phyloP scores from a whole-genome alignment of 2,329 filamentous ascomycete species.

The Gliomastix tumulicola region DNA sequence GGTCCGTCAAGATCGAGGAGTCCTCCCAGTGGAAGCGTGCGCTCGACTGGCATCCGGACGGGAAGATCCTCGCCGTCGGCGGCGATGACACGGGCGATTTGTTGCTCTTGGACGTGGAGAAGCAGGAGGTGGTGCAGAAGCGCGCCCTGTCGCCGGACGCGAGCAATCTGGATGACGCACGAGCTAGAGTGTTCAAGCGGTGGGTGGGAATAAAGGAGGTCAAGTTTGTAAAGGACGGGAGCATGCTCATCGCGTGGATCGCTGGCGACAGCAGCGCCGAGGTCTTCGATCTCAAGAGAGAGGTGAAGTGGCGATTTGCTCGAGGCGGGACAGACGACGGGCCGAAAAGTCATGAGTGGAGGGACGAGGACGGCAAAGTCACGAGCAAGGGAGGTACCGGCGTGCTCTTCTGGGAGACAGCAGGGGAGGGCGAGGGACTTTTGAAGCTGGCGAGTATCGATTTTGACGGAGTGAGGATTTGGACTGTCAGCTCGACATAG shows the following conservation, averaged over 20 bases:
- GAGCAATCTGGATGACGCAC: background rate
- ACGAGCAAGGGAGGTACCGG: background rate
- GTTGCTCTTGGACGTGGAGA: background rate
- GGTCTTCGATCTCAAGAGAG: constrained; percentile 1
- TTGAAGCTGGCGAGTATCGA: background rate
- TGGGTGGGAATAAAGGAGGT: background rate
- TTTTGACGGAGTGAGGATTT: background rate
- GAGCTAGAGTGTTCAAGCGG: no score
- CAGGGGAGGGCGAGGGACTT: background rate
- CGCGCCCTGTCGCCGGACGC: background rate
- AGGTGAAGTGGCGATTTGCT: constrained; percentile 5
- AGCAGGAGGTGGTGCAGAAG: background rate
- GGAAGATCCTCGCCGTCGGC: background rate
- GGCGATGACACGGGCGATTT: background rate
- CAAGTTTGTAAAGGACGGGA: background rate
- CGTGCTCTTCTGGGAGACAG: background rate
- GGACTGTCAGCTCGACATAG: no score
- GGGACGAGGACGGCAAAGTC: background rate
- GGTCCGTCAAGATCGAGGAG: background rate
- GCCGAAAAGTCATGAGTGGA: background rate
- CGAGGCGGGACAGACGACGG: constrained; percentile 5
- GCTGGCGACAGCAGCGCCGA: constrained; percentile 3
- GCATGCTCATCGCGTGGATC: background rate
- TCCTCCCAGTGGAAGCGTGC: background rate
- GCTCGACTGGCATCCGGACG: constrained; percentile 5